Evolutionary conservation across 2,329 filamentous ascomycete species (phyloP), one percentile per base, ranked within the genome.

Genomic region (Hypoxylon sp.): DNA sequence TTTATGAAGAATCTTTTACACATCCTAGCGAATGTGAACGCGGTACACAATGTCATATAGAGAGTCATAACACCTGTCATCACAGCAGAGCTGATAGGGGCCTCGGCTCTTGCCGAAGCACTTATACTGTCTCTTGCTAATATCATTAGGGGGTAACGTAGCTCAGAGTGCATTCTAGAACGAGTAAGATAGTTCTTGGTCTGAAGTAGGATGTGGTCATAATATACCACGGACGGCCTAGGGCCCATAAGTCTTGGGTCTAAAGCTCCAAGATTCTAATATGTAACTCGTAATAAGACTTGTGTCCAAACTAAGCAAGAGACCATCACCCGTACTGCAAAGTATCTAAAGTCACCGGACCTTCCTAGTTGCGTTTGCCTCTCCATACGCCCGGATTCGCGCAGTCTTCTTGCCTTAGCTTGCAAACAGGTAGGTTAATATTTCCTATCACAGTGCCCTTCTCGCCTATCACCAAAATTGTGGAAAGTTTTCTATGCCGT

Each of bases 31-130:
- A 61, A 37, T 0, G 71, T 74, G 47, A 69, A 68, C 11, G 63
- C 32, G 8, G 69, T 71, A 19, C 55, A 68, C 9, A 71, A 47
- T 81, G 63, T 82, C 80, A 67, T 59, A 46, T 61, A 69, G 12
- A 71, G 59, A 19, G 61, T 25, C 52, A 55, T 52, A 25, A 65
- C 48, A 2, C 63, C 68, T 58, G 69, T 62, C 25, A 71, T 25
- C 43, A 53, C 50, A 5, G 61, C 46, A 1, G 59, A 59, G 25
- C 37, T 64, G 11, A 71, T 65, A 52, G 68, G 63, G 30, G 60
- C 53, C n/a, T 57, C 53, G 30, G 46, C 65, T 45, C 65, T 61
- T n/a, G 69, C 69, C 50, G 58, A 58, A 30, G 60, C 61, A 27
- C 47, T 67, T 46, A 39, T 19, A 16, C 34, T 6, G 34, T 39